phyloP scores from a whole-genome alignment of 306 rosid species.

The Sindora glabra region DNA sequence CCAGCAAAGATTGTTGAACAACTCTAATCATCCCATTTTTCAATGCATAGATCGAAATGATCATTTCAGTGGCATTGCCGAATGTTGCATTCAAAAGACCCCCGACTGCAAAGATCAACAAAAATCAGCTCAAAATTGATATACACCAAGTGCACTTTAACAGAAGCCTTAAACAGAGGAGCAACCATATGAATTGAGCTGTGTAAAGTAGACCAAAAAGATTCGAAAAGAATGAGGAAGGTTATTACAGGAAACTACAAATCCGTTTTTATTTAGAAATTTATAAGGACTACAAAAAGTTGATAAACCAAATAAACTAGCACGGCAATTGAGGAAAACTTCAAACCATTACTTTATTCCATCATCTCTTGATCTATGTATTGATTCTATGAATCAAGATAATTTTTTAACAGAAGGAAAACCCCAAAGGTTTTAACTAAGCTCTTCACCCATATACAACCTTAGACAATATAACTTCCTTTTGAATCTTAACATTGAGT shows the following conservation, averaged over 20 bases:
- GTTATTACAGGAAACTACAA: not conserved
- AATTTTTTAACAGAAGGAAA: not conserved
- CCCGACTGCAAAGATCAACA: slow-evolving; percentile 58
- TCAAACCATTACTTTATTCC: not conserved
- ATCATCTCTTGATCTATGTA: too few relatives aligned
- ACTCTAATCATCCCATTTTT: slow-evolving; percentile 86
- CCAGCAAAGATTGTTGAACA: slow-evolving; percentile 85
- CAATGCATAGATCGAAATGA: slow-evolving; percentile 76
- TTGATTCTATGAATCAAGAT: too few relatives aligned
- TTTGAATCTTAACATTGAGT: not conserved
- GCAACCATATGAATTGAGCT: not conserved
- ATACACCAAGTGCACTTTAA: not conserved
- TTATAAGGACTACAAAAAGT: too few relatives aligned
- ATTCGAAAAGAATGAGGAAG: not conserved
- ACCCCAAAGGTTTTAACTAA: not conserved
- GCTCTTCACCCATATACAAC: not conserved
- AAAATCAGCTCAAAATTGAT: not conserved
- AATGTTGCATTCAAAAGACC: slow-evolving; percentile 91
- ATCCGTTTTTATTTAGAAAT: too few relatives aligned
- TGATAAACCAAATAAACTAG: too few relatives aligned
- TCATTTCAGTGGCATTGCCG: slow-evolving; percentile 91
- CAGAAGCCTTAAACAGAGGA: not conserved
- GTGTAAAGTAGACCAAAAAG: not conserved
- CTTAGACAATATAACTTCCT: not conserved
- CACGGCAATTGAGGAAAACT: too few relatives aligned